phyloP scores from a whole-genome alignment of 2,329 filamentous ascomycete genomes.

The Apiospora koreana region DNA sequence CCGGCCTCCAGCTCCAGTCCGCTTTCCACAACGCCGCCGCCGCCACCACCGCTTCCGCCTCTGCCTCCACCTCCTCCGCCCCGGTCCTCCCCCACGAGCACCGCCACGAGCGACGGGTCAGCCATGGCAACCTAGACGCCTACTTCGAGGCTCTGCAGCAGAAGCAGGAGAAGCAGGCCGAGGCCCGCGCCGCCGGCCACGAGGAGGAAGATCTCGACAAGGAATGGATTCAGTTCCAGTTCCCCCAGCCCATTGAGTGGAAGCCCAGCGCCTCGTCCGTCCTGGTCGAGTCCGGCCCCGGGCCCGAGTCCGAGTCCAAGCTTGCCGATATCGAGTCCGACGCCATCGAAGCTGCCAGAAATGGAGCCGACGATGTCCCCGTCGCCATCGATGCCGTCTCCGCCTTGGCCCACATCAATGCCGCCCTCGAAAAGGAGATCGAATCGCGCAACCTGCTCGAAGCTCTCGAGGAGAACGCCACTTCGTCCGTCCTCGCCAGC shows the following conservation, averaged over 20 bases:
- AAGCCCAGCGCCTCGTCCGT: constrained; percentile 63
- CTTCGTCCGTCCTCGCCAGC: constrained; percentile 39
- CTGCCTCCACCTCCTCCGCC: constrained; percentile 50
- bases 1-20: constrained; percentile 71
- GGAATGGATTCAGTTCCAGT: constrained; percentile 92
- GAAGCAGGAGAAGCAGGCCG: constrained; percentile 42
- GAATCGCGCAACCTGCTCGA: constrained; percentile 52
- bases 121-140: constrained; percentile 74
- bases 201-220: constrained; percentile 61
- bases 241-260: constrained; percentile 87
- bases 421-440: constrained; percentile 79
- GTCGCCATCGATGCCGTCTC: constrained; percentile 53
- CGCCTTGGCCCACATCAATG: constrained; percentile 79
- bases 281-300: constrained; percentile 47
- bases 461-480: constrained; percentile 39
- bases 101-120: constrained; percentile 50
- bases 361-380: constrained; percentile 35
- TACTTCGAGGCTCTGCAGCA: constrained; percentile 92
- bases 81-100: constrained; percentile 55
- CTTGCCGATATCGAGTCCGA: constrained; percentile 54
- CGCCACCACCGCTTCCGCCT: constrained; percentile 30
- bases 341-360: constrained; percentile 27
- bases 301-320: constrained; percentile 35
- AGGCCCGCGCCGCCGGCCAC: constrained; percentile 44
- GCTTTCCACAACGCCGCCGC: constrained; percentile 68